Evolutionary conservation across 1,139 yeast genomes (phyloP), one percentile per base, ranked within the genome.

Genomic region (Debaryomyces sp.): DNA sequence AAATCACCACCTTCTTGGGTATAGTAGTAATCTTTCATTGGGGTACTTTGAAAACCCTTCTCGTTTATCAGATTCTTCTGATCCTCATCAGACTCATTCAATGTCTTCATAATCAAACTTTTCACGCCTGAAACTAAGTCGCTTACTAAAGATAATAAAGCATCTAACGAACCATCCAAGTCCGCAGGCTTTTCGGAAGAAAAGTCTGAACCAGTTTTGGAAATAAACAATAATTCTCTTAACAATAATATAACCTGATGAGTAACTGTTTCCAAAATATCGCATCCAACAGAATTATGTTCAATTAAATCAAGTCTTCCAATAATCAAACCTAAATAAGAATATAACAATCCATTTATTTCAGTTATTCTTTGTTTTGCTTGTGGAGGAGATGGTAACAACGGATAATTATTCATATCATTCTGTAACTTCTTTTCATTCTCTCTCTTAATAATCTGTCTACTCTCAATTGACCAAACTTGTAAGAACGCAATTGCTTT

Each of bases 271-370:
- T 87, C 92, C 45, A 87, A 64, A 12, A 84, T 67, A 55, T 85
- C 87, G 61, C 89, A 84, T 1, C 92, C 92, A 21, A 74, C 72
- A 5, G 84, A 78, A 60, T 86, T 87, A 59, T 85, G 87, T 59
- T 87, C 94, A 42, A 87, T 82, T 62, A 87, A 73, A 62, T 87
- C 94, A 55, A 87, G 67, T 58, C 95, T 71, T 8, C 95, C 95
- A 15, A 87, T 74, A 8, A 87, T 79, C 53, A 87, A 60, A 1
- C 91, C 89, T 57, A 91, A 76, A 60, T 90, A 90, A 1, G 84
- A 78, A 54, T 83, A 81, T 34, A 91, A 67, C 1, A 89, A 78
- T 17, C 84, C 84, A 59, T 87, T 82, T 43, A 91, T 84, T 66
- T 90, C 96, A 29, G 85, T 82, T 23, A 92, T 75, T 53, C 96